Base-by-base conservation (phyloP, 768 basidiomycete species). In the Mycena indigotica region DNA sequence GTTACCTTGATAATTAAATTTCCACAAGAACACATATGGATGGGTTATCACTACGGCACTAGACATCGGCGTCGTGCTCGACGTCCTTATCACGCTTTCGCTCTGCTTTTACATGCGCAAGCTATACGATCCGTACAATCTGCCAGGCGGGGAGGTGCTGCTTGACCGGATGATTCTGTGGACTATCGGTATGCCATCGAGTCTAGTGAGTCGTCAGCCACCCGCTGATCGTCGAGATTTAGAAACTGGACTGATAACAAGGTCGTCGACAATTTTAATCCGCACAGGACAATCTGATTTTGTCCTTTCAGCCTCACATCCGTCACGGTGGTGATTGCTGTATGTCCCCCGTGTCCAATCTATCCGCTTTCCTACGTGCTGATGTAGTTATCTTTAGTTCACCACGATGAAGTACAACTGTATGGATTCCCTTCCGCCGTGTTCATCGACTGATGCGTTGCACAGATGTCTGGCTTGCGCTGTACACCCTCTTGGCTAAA, bases 41-140 rank as follows among this genome's bases (percentile, higher is more conserved):
- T 74, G 73, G 74, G 59, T 75, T 6, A 69, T 75, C 21, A 68
- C 70, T 1, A 62, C 65, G 15, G 60, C 73, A 4, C 67, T 74
- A 35, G 62, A 61, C 15, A 58, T 67, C 12, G 69, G 73, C 10
- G 70, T 66, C 2, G 62, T 60, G 1, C 55, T 73, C 13, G 75
- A 77, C 45, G 55, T 75, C 25, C 57, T 68, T 6, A 70, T 75
- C 54, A 69, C 72, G 0, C 61, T 60, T 0, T 65, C 69, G 21
- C 66, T 77, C 66, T 60, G 73, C 39, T 73, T 69, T 44, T 44
- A 72, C 54, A 57, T 76, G 10, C 24, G 60, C 2, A 54, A 54
- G 24, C 60, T 62, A 23, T 62, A 58, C 25, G 53, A 53, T 3
- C 53, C 57, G 23, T 58, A 62, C 30, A 71, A 52, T 55, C 66